Evolutionary conservation across 73 alveolate genomes (phyloP), one percentile per base, ranked within the genome.

Genomic region (Symbiodinium natans): DNA sequence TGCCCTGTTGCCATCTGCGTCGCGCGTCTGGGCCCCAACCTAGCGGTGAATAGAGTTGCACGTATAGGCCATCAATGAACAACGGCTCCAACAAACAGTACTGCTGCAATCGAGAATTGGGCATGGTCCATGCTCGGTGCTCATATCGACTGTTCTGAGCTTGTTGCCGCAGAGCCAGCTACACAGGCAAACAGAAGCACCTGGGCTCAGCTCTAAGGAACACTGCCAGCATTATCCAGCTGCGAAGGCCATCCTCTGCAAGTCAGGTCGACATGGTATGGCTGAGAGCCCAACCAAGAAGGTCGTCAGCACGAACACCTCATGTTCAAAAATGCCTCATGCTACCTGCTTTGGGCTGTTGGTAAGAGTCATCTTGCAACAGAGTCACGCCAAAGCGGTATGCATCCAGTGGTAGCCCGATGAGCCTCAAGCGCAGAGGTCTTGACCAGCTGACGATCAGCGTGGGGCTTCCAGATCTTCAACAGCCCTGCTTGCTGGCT

Each of bases 11-110:
- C 95, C 95, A n/a, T 89, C 95, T 0, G 95, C 95, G 33, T 89
- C 95, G 10, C 95, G 95, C 27, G 95, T 63, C 48, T 89, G 59
- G 86, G 95, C 95, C 9, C 95, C 95, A 29, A 89, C 95, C 95
- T 89, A 36, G 48, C 29, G 46, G n/a, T n/a, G n/a, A n/a, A n/a
- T n/a, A n/a, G n/a, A n/a, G n/a, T n/a, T n/a, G n/a, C n/a, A n/a
- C n/a, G n/a, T n/a, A n/a, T n/a, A n/a, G n/a, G n/a, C n/a, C n/a
- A n/a, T n/a, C n/a, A n/a, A n/a, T n/a, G n/a, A n/a, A n/a, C n/a
- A n/a, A n/a, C n/a, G n/a, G n/a, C n/a, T n/a, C n/a, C n/a, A n/a
- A n/a, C n/a, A n/a, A n/a, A n/a, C n/a, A n/a, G n/a, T n/a, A n/a
- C n/a, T n/a, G n/a, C n/a, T n/a, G n/a, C n/a, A n/a, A n/a, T n/a